Evolutionary conservation across 495 filamentous ascomycete species (phyloP), one percentile per base, ranked within the genome.

Genomic region (Talaromyces liani): DNA sequence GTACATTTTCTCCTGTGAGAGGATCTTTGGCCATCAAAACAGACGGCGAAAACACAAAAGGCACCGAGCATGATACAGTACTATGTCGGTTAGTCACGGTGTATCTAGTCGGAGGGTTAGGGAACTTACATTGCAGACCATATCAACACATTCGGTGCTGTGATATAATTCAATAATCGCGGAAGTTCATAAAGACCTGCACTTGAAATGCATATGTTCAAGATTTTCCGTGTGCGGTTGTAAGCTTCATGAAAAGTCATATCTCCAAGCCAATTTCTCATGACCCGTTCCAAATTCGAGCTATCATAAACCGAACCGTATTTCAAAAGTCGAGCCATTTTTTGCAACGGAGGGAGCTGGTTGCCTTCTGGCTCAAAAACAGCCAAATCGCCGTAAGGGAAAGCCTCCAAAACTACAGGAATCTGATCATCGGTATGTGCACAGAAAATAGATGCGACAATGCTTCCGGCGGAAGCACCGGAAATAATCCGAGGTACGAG

Each of bases 231-330:
- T 0, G 92, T 97, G 10, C 91, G 86, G 70, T 96, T 96, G 78
- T 97, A 97, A 16, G 91, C 91, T 75, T 98, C 93, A 71, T 92
- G 91, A 67, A 98, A 98, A 0, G 93, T 98, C 65, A 96, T 88
- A 65, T 95, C 90, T 8, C 91, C 92, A 16, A 97, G 77, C 68
- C 92, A 79, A 34, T 76, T 78, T 61, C 84, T 84, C 91, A 97
- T 96, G 7, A 93, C 91, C 39, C 87, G 80, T 2, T 84, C 88
- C 36, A 98, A 73, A 70, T 97, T 85, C 24, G 80, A 81, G 65
- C 92, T 93, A 67, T 97, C 92, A 59, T 93, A 86, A 76, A 93
- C 87, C 29, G 87, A 86, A 0, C 93, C 92, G 66, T 89, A 80
- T 61, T 91, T 95, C 49, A 96, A 72, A 59, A 97, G 86, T 22